Conservation (phyloP, 192 early-diverging fungal genomes). For the Entomortierella lignicola region DNA sequence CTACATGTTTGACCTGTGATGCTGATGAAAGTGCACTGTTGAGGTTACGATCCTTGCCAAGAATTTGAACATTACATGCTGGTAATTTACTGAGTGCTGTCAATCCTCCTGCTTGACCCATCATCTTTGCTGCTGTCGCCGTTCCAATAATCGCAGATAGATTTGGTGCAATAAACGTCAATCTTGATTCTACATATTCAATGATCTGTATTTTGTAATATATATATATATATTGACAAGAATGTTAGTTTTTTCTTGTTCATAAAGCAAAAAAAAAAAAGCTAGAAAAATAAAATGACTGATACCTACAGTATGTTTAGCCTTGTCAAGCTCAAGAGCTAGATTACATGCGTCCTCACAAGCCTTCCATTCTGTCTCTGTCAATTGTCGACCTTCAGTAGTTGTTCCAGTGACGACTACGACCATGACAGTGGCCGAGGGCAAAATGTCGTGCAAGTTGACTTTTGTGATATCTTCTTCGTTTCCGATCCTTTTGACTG, state of each 20-base stretch:
- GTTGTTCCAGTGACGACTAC: conserved; percentile 92
- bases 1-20: conserved; percentile 77
- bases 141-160: conserved; percentile 88
- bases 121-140: conserved; percentile 88
- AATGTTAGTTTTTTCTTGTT: too few relatives aligned
- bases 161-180: conserved; percentile 95
- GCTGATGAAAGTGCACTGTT: conserved; percentile 73
- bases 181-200: conserved; percentile 90
- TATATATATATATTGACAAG: neutral
- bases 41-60: conserved; percentile 38
- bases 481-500: conserved; percentile 85
- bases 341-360: conserved; percentile 87
- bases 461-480: conserved; percentile 84
- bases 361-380: conserved; percentile 67
- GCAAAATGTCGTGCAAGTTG: conserved; percentile 81
- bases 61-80: conserved; percentile 86
- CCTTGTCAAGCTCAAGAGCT: conserved; percentile 75
- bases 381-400: conserved; percentile 76
- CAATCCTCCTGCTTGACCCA: conserved; percentile 91
- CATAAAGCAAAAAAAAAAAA: too few relatives aligned
- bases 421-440: conserved; percentile 89
- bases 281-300: neutral
- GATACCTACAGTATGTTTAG: conserved; percentile 68
- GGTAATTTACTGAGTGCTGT: conserved; percentile 89
- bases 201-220: too few relatives aligned